Base-by-base conservation (phyloP, 768 basidiomycete species). In the Wakefieldia striispora region DNA sequence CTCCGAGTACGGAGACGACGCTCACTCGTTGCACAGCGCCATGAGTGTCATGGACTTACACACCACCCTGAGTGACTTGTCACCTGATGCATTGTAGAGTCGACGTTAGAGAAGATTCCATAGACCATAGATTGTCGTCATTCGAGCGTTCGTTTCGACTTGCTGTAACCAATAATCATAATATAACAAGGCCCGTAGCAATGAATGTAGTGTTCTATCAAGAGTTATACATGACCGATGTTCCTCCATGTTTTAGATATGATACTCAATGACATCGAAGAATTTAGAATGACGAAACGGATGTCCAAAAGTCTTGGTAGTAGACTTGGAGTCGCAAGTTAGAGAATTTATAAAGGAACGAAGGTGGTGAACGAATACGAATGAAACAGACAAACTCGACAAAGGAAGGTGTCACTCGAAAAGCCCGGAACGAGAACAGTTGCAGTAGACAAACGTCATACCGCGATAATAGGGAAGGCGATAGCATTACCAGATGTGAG, bases 1-100 rank as follows among this genome's bases (percentile, higher is more conserved):
- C 9, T 91, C 88, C 1, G 89, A 86, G 60, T 80, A 77, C 46
- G 89, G 84, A 2, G 91, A 89, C 40, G 86, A 88, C n/a, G 58
- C 74, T 11, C 79, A 72, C 43, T 86, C 85, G 8, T 71, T 80
- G 9, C 76, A 73, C 53, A 89, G 85, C 57, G 77, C 80, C 21
- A 77, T 77, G 65, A 85, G 81, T 57, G 66, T 69, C 34, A 74
- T 70, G 43, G 85, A 86, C 43, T 56, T 72, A 17, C 78, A 81
- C 54, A 79, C 5, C 27, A 29, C 78, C 0, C 70, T 88, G 13
- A 80, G 82, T 27, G 87, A 89, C 51, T 66, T 88, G 44, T 88
- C 86, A 19, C 87, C 88, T 0, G 80, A 84, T 47, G 87, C 86
- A 24, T 61, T 86, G 53, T 87, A 78, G 54, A 51, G 17, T 50